Evolutionary conservation across 1,284 basidiomycete genomes (phyloP), one percentile per base, ranked within the genome.

Genomic region (Boletus putidus): DNA sequence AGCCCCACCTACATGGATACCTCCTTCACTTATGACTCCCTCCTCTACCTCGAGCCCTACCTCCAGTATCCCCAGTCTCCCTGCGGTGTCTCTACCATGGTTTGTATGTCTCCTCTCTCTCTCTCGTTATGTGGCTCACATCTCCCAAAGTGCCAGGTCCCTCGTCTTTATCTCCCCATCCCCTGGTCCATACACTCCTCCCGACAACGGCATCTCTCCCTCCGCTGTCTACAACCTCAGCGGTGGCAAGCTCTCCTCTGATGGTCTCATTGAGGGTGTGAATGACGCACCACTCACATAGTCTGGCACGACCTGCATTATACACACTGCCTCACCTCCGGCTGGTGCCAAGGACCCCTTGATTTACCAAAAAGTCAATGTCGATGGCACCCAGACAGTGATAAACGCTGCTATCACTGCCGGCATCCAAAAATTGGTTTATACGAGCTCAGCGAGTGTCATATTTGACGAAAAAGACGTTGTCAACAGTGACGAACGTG

Each of bases 311-410:
- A 93, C 91, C 3, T 90, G 90, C 66, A 91, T 98, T 61, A 95
- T 98, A 66, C 96, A 99, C 75, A 98, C 96, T 11, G 96, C 96
- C 21, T 97, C 96, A 8, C 96, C 96, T 6, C 85, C 87, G 11
- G 87, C 88, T 52, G 89, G 87, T 29, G 76, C 90, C 70, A 88
- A 78, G 61, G 82, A 88, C 65, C 78, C 83, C 5, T 86, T 87
- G 2, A 75, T 98, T 21, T 97, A 94, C 79, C 89, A 88, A 76
- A 92, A 90, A 74, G 96, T 99, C 68, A 99, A 99, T 71, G 93
- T 99, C 9, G 85, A 91, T 35, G 97, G 97, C 21, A 98, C 96
- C 1, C 83, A 85, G 65, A 88, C 89, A 14, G 83, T 98, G 49
- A 89, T 99, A 69, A 84, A 88, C 21, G 92, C 92, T 16, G 91